phyloP scores from a whole-genome alignment of 768 basidiomycete species.

The Leucosporidium yakuticum region DNA sequence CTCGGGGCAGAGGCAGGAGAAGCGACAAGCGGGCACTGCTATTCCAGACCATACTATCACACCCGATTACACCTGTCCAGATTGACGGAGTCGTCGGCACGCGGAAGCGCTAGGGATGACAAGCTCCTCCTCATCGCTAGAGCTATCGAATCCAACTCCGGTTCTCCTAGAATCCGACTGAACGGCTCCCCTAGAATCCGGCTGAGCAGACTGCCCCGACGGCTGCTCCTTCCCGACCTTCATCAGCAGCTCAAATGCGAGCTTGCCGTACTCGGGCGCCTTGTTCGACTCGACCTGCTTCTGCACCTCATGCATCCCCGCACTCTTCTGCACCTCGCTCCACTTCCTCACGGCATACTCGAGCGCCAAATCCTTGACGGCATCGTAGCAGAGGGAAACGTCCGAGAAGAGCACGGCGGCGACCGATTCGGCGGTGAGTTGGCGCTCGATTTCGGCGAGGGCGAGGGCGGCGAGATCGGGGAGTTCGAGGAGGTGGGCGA shows the following conservation, averaged over 20 bases:
- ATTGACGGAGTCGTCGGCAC: too few relatives aligned
- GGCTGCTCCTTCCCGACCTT: too few relatives aligned
- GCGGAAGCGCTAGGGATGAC: too few relatives aligned
- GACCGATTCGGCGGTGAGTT: slow-evolving; percentile 8
- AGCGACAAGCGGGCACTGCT: too few relatives aligned
- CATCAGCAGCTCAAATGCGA: background rate
- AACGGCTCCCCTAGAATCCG: too few relatives aligned
- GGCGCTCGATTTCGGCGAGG: slow-evolving; percentile 3
- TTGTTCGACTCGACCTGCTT: background rate
- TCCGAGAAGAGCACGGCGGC: slow-evolving; percentile 12
- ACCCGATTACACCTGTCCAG: too few relatives aligned
- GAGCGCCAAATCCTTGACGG: slow-evolving; percentile 1
- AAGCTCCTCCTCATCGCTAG: too few relatives aligned
- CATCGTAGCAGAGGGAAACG: background rate
- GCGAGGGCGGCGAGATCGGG: background rate
- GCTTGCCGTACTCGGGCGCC: background rate
- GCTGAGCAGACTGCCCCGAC: too few relatives aligned
- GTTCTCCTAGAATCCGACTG: too few relatives aligned
- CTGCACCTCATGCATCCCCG: background rate
- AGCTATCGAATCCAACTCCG: too few relatives aligned
- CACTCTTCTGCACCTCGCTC: background rate
- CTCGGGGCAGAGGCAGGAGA: too few relatives aligned
- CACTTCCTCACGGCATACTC: background rate
- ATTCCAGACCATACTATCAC: too few relatives aligned
- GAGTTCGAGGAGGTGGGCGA: slow-evolving; percentile 18